Evolutionary conservation across 1,139 yeast species (phyloP).

Genomic region (Kazachstania sp.): DNA sequence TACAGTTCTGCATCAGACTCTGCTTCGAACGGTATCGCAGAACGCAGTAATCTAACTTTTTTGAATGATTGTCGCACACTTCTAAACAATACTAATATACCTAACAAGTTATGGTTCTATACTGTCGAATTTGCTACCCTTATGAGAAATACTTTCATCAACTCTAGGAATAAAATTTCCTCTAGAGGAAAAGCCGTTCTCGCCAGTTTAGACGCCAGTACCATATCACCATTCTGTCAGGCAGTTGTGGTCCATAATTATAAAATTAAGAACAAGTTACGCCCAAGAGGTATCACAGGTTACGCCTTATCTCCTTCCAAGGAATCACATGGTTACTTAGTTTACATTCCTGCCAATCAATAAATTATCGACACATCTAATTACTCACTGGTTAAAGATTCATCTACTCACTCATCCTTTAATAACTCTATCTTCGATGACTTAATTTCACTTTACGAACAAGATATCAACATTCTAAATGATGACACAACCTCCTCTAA

Average conservation of each 20-base stretch:
- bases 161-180: slow-evolving; percentile 2
- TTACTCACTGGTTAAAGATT: slow-evolving; percentile 1
- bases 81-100: slow-evolving; percentile 3
- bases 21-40: slow-evolving; percentile 10
- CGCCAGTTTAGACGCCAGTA: slow-evolving; percentile 4
- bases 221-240: slow-evolving; percentile 10
- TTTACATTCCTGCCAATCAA: not conserved
- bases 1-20: slow-evolving; percentile 8
- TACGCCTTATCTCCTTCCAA: slow-evolving; percentile 4
- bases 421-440: no score
- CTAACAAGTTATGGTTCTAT: slow-evolving; percentile 8
- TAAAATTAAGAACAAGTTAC: not conserved
- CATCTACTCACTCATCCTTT: no score
- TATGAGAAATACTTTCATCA: slow-evolving; percentile 6
- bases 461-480: no score
- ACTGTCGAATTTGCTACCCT: slow-evolving; percentile 8
- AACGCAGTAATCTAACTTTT: slow-evolving; percentile 8
- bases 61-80: slow-evolving; percentile 11
- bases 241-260: not conserved
- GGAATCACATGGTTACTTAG: slow-evolving; percentile 3
- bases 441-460: no score
- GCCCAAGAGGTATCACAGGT: slow-evolving; percentile 4
- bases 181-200: slow-evolving; percentile 7
- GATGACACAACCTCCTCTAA: no score
- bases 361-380: slow-evolving; percentile 2